Conservation (phyloP, 2,329 filamentous ascomycete genomes). For the Myriosclerotinia curreyana region DNA sequence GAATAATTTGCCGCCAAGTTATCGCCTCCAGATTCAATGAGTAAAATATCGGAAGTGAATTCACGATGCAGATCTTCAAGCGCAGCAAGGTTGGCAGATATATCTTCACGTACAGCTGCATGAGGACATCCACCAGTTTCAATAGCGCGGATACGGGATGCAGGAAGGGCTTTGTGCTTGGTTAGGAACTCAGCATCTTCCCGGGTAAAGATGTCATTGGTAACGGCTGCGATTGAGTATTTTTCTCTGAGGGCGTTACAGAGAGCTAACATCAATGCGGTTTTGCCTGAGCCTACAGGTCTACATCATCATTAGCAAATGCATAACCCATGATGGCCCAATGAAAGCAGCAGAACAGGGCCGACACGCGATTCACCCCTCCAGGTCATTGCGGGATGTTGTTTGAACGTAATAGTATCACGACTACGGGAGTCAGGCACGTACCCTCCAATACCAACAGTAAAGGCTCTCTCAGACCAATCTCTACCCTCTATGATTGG, state of each 20-base stretch:
- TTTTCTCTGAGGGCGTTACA: conserved; percentile 76
- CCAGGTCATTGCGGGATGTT: conserved; percentile 17
- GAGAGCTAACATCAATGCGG: conserved; percentile 91
- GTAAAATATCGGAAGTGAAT: conserved; percentile 77
- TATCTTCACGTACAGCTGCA: conserved; percentile 95
- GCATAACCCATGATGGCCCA: neutral
- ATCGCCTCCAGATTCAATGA: conserved; percentile 95
- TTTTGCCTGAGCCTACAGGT: conserved; percentile 95
- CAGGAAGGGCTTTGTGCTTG: conserved; percentile 75
- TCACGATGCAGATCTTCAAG: conserved; percentile 82
- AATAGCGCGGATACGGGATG: conserved; percentile 85
- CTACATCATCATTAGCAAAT: conserved; percentile 45
- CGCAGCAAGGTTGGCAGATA: conserved; percentile 87
- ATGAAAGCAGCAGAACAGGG: neutral
- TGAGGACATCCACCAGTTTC: conserved; percentile 97
- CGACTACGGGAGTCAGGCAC: conserved; percentile 23
- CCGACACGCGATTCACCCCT: conserved; percentile 26
- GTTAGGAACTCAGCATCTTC: conserved; percentile 98
- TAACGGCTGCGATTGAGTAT: conserved; percentile 90
- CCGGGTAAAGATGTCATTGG: conserved; percentile 97
- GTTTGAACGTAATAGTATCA: neutral
- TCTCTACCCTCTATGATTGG: conserved; percentile 84
- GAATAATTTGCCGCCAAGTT: conserved; percentile 97
- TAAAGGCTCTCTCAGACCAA: conserved; percentile 89
- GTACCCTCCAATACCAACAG: conserved; percentile 96